These are phyloP conservation scores for Stylosanthes scabra DNA, from an alignment of 331 rosid species.

Conservation along the genomic window DNA sequence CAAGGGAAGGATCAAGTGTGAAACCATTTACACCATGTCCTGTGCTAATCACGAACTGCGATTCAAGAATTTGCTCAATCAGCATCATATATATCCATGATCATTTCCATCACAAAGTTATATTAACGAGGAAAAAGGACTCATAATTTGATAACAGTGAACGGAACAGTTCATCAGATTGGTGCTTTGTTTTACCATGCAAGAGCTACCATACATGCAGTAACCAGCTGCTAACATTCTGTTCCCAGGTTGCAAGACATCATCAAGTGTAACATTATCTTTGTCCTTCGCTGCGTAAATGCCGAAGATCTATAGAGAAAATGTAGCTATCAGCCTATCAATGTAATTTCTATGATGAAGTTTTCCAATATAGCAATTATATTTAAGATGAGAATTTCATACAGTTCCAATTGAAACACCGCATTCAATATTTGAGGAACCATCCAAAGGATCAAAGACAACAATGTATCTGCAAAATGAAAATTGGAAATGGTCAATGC, in stretches of 20 bases:
- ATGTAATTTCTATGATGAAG: background rate
- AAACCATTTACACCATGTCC: slow-evolving; percentile 91
- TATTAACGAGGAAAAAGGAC: background rate
- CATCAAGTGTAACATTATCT: slow-evolving; percentile 56
- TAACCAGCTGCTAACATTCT: slow-evolving; percentile 89
- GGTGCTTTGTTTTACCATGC: slow-evolving; percentile 70
- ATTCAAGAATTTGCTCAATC: slow-evolving; percentile 26
- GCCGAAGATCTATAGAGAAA: slow-evolving; percentile 78
- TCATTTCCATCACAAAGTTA: background rate
- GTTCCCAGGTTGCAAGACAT: slow-evolving; percentile 85
- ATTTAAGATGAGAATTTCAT: slow-evolving; percentile 29
- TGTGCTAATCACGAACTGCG: slow-evolving; percentile 83
- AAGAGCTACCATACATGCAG: slow-evolving; percentile 99
- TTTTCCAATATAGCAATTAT: slow-evolving; percentile 1
- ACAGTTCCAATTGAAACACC: slow-evolving; percentile 98
- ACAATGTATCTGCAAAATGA: slow-evolving; percentile 68
- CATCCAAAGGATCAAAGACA: slow-evolving; percentile 94
- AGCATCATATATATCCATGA: slow-evolving; percentile 8
- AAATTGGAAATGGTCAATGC: background rate
- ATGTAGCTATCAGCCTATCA: background rate
- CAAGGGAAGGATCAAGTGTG: slow-evolving; percentile 95
- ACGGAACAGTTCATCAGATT: background rate
- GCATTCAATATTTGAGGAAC: slow-evolving; percentile 97
- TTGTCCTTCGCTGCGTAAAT: slow-evolving; percentile 65
- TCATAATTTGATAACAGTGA: background rate